Base-by-base conservation (phyloP, 179 eudicot genomes). In the Heliamphora pulchella region DNA sequence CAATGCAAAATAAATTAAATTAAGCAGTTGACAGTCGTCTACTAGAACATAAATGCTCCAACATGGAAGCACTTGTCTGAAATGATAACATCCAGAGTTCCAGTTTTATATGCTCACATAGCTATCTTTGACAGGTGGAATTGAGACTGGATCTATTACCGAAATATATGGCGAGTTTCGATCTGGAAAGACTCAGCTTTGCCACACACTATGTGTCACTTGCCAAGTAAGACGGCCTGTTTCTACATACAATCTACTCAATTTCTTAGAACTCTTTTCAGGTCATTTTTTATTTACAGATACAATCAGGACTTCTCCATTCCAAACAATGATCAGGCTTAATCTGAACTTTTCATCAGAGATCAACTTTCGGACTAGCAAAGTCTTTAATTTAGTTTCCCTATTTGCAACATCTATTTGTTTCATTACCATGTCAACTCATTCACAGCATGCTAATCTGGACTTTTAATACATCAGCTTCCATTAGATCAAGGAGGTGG, bases 401-500 rank as follows among this genome's bases (percentile, higher is more conserved):
- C 48, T 57, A 31, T 53, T 54, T 4, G 11, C 48, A 17, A 48
- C 39, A 55, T 78, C 54, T 22, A 54, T 66, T 31, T 50, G 59
- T 8, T 78, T 78, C 22, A 31, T 61, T 78, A 8, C 20, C 73
- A 47, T 53, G 67, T 53, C 74, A 63, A 71, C 67, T 73, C 47
- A 4, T 82, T 61, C 43, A 62, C 4, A 17, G 1, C 39, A 43
- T 22, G n/a, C 18, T 64, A 3, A 64, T 46, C 6, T 73, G 1
- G 57, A 62, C 31, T 61, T 65, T 81, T 71, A 72, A 79, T 66
- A 47, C 58, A 64, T 84, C 88, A 95, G 98, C 97, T 95, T 82
- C 98, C 98, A 51, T 75, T 95, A 81, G 98, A 95, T 81, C 98
- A 95, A 88, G 98, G 98, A 68, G 98, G 98, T 67, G 98, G 98